These are phyloP conservation scores for Fusarium sp. DNA, from an alignment of 2,329 filamentous ascomycete species.

Conservation along the genomic window DNA sequence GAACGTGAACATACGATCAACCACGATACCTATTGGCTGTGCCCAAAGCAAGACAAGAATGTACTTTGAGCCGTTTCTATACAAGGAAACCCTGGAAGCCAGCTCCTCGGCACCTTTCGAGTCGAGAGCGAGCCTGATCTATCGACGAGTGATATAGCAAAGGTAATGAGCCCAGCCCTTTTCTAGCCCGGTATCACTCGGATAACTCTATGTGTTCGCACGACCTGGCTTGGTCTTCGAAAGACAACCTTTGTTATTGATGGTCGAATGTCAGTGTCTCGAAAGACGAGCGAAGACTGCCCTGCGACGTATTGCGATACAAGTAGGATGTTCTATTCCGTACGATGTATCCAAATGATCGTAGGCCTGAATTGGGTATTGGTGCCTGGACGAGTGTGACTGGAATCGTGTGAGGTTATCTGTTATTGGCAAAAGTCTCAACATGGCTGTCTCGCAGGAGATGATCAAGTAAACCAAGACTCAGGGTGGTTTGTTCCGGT, in stretches of 20 bases:
- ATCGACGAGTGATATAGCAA: not conserved
- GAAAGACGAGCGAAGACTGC: not conserved
- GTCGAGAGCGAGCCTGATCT: not conserved
- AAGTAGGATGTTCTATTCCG: not conserved
- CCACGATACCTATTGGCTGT: not conserved
- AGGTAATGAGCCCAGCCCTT: not conserved
- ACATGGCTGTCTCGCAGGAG: conserved; percentile 18
- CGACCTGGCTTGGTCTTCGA: not conserved
- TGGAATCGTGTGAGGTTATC: not conserved
- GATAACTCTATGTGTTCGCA: not conserved
- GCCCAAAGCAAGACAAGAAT: not conserved
- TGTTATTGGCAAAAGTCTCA: not conserved
- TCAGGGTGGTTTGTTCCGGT: not conserved
- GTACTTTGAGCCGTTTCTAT: not conserved
- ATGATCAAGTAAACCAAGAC: not conserved
- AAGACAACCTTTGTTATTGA: not conserved
- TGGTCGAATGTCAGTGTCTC: not conserved
- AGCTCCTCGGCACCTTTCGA: not conserved
- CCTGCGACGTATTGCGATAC: not conserved
- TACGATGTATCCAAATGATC: not conserved
- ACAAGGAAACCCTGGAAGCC: not conserved
- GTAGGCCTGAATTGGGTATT: not conserved
- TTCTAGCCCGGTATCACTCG: not conserved
- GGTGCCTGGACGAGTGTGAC: not conserved
- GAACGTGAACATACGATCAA: not conserved